phyloP scores from a whole-genome alignment of 768 basidiomycete species.

The Pulveroboletus sp. region DNA sequence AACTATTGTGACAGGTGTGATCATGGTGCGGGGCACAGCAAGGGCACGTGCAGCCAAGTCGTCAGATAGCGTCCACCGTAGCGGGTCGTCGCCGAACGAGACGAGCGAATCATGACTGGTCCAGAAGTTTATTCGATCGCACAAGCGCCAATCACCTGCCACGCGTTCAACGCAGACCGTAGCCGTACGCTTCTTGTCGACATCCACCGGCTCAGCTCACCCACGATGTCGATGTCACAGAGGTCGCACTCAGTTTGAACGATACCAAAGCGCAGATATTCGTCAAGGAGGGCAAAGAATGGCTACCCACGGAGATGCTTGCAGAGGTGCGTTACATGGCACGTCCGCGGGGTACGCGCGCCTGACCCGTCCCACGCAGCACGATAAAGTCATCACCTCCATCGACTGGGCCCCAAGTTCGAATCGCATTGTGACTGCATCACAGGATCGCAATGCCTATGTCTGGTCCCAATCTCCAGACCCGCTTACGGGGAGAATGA shows the following conservation, averaged over 20 bases:
- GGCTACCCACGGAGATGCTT: conserved; percentile 71
- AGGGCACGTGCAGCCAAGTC: no score
- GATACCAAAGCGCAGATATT: conserved; percentile 86
- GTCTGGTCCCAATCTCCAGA: conserved; percentile 90
- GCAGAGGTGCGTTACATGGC: conserved; percentile 58
- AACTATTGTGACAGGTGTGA: no score
- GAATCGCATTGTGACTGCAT: conserved; percentile 96
- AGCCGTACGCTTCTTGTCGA: conserved; percentile 55
- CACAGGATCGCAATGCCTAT: conserved; percentile 98
- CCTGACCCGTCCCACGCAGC: conserved; percentile 45
- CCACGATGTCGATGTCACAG: conserved; percentile 39
- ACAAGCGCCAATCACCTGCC: conserved; percentile 82
- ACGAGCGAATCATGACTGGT: conserved; percentile 46
- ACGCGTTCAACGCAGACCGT: conserved; percentile 88
- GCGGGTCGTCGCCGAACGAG: neutral
- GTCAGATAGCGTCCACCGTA: no score
- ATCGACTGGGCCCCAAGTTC: conserved; percentile 98
- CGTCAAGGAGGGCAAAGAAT: conserved; percentile 58
- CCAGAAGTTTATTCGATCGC: conserved; percentile 76
- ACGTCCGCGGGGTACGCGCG: neutral
- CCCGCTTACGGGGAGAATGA: conserved; percentile 58
- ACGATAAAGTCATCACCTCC: conserved; percentile 96
- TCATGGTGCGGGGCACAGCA: conserved; percentile 1
- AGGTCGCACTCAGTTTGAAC: conserved; percentile 88
- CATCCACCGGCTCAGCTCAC: neutral